Base-by-base conservation (phyloP, 176 grass and related monocot genomes). In the Zoysia japonica region DNA sequence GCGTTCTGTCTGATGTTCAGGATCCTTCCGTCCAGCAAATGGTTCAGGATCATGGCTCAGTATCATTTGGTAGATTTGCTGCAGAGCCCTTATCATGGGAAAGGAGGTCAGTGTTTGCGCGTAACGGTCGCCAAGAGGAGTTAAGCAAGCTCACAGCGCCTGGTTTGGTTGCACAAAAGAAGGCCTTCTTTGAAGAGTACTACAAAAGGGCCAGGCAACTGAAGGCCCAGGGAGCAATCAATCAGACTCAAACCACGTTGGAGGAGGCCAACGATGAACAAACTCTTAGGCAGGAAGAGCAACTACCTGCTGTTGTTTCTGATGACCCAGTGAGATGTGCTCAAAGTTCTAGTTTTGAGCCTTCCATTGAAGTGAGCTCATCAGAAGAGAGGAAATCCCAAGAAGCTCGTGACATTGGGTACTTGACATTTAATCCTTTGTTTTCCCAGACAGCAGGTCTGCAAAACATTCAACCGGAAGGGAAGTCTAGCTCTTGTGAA, bases 101-200 rank as follows among this genome's bases (percentile, higher is more conserved):
- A 49, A 97, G 81, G 41, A 86, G 85, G 43, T 97, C 93, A 15
- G 80, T 89, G 7, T 97, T 97, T 85, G 85, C 44, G 44, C 72
- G 78, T 72, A 82, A 97, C 65, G 89, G 80, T 20, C 78, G 88
- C 4, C 86, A 93, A 85, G 93, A 97, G 67, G 93, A 97, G 81
- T 61, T 97, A 81, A 80, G 78, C 11, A 91, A 87, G 64, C 83
- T 90, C 69, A 90, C 82, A 1, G 48, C 28, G 37, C 90, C 88
- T 66, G 93, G 93, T 70, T 91, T 90, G 68, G 93, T 97, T 87
- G 90, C 93, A 17, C 67, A 91, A 83, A 97, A 93, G 61, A 97
- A 93, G 78, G 93, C 90, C 3, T 97, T 89, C 65, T 97, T 97
- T 68, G 93, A 97, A 93, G 90, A 97, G 62, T 97, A 93, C 82